Percentiles rank a stretch among this genome's conserved stretches.
These are phyloP conservation scores for Xylariaceae sp. DNA, from an alignment of 2,329 filamentous ascomycete genomes.

Conservation along the genomic window DNA sequence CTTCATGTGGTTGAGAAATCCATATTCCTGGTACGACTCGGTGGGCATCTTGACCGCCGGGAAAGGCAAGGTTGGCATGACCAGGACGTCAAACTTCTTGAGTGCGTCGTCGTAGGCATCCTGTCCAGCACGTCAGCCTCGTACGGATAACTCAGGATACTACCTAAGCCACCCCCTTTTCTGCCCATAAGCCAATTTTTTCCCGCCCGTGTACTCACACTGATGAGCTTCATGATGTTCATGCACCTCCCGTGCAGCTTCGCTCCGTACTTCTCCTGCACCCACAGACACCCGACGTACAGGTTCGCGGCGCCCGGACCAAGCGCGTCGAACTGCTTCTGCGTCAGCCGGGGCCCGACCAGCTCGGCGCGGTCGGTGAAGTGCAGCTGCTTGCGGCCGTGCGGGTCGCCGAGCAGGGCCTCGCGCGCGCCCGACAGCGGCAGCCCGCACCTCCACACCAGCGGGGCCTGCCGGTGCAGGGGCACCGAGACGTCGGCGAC, in stretches of 20 bases:
- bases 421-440: constrained; percentile 12
- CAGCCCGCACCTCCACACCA: constrained; percentile 14
- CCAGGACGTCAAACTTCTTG: constrained; percentile 17
- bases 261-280: constrained; percentile 17
- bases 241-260: constrained; percentile 16
- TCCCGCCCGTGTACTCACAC: too few species aligned
- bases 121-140: constrained; percentile 4
- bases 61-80: constrained; percentile 20
- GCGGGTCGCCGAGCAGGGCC: constrained; percentile 13
- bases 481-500: constrained; percentile 23
- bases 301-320: constrained; percentile 17
- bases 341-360: constrained; percentile 14
- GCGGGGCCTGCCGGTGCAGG: constrained; percentile 16
- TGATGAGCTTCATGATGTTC: constrained; percentile 16
- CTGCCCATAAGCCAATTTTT: too few species aligned
- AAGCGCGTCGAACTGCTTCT: constrained; percentile 20
- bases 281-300: constrained; percentile 17
- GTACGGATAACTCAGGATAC: neutral
- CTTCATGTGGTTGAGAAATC: constrained; percentile 9
- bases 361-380: constrained; percentile 17
- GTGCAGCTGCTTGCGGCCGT: constrained; percentile 17
- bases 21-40: constrained; percentile 7
- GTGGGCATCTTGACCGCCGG: constrained; percentile 13
- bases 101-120: constrained; percentile 20
- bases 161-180: too few species aligned